Evolutionary conservation across 495 filamentous ascomycete genomes (phyloP).

Genomic region (Penicillium mononematosum): DNA sequence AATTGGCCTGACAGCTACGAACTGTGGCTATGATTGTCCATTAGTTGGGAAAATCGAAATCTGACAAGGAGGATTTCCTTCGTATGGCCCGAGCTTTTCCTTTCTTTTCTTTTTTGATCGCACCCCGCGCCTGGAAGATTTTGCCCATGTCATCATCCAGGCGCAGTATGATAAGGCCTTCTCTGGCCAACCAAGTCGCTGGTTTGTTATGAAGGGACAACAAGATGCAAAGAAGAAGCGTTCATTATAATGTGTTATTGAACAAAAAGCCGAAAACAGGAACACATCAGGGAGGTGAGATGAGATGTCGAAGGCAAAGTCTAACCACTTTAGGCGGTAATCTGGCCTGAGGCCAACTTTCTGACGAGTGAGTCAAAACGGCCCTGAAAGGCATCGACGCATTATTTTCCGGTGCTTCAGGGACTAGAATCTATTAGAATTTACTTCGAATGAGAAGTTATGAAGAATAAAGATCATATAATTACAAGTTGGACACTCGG

Average conservation of each 20-base stretch:
- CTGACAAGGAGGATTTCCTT: background rate
- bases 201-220: background rate
- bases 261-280: background rate
- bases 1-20: background rate
- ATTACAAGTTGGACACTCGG: too few species aligned
- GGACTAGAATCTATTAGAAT: background rate
- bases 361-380: background rate
- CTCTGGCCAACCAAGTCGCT: background rate
- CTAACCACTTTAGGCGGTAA: background rate
- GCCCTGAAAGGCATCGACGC: background rate
- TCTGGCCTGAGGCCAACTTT: background rate
- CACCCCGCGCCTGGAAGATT: slow-evolving; percentile 6
- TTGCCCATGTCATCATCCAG: background rate
- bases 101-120: background rate
- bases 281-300: background rate
- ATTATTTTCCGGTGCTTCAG: background rate
- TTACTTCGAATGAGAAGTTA: background rate
- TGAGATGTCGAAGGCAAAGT: background rate
- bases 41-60: slow-evolving; percentile 1
- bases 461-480: background rate
- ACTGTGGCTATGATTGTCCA: slow-evolving; percentile 6
- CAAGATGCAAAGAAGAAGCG: background rate
- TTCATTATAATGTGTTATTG: background rate
- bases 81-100: slow-evolving; percentile 1
- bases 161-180: background rate